Conservation (phyloP, 306 rosid genomes). For the Echinosophora koreensis region DNA sequence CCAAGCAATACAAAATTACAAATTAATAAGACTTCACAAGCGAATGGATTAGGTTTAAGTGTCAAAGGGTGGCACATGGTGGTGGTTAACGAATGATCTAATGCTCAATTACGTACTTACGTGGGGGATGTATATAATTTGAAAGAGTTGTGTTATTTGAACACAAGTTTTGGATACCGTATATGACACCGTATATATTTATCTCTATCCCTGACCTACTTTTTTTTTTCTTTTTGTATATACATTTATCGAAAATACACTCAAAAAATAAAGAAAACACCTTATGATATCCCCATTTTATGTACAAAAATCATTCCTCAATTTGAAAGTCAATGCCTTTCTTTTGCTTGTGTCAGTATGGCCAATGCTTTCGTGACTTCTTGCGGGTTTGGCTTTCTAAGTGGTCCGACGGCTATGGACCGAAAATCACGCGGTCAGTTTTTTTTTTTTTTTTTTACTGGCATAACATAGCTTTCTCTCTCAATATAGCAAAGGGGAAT, state of each 20-base stretch:
- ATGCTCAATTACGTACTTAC: slow-evolving; percentile 27
- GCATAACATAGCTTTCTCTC: slow-evolving; percentile 5
- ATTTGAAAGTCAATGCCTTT: too few relatives aligned
- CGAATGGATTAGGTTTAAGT: slow-evolving; percentile 6
- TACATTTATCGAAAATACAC: too few relatives aligned
- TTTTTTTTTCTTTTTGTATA: too few relatives aligned
- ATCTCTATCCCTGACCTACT: too few relatives aligned
- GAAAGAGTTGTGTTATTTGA: too few relatives aligned
- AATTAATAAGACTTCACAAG: background rate
- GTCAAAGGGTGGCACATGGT: slow-evolving; percentile 53
- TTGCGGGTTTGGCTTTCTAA: slow-evolving; percentile 13
- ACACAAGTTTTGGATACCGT: too few relatives aligned
- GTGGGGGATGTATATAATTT: slow-evolving; percentile 39
- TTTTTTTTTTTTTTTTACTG: too few relatives aligned
- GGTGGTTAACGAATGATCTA: slow-evolving; percentile 5
- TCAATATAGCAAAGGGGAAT: background rate
- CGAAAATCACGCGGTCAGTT: slow-evolving; percentile 55
- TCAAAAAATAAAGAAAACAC: too few relatives aligned
- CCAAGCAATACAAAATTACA: slow-evolving; percentile 32
- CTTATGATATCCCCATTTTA: too few relatives aligned
- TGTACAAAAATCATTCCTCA: too few relatives aligned
- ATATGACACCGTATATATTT: too few relatives aligned
- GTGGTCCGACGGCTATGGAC: background rate
- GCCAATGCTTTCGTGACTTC: slow-evolving; percentile 1
- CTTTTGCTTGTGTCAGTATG: background rate